A percentile compares a stretch with the other conserved stretches of the same genome.
Evolutionary conservation across 352 stramenopile genomes (phyloP).

Genomic region (Phytophthora cryptogea): DNA sequence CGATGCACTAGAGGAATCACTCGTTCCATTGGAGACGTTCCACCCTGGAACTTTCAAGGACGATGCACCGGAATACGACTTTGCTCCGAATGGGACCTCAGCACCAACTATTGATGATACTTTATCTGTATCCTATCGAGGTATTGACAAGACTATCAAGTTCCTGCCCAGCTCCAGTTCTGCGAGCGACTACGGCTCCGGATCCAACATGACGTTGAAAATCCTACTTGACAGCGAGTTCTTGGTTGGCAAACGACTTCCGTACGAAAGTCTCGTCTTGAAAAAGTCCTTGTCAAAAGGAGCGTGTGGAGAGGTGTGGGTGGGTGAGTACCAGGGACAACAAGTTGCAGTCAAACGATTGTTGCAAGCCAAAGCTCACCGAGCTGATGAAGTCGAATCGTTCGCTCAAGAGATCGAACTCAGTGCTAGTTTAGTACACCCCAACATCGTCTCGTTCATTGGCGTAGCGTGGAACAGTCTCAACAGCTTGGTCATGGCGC

Average conservation of each 20-base stretch:
- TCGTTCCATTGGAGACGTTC: conserved; percentile 1
- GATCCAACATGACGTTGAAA: conserved; percentile 23
- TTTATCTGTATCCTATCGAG: conserved; percentile 8
- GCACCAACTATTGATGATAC: conserved; percentile 9
- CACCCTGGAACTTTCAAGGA: conserved; percentile 1
- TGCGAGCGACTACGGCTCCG: conserved; percentile 3
- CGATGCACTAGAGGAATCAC: conserved; percentile 15
- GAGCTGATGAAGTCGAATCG: conserved; percentile 37
- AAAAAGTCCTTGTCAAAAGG: conserved; percentile 40
- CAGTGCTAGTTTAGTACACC: conserved; percentile 35
- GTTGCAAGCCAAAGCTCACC: conserved; percentile 29
- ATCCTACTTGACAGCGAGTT: conserved; percentile 23
- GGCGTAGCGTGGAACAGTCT: conserved; percentile 56
- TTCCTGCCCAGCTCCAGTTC: conserved; percentile 4
- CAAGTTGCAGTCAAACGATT: conserved; percentile 52
- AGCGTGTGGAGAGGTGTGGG: conserved; percentile 59
- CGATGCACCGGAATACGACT: not conserved
- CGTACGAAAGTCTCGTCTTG: conserved; percentile 33
- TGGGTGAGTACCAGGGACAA: conserved; percentile 31
- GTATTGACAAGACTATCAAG: conserved; percentile 25
- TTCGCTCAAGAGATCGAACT: conserved; percentile 47
- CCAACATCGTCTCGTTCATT: conserved; percentile 40
- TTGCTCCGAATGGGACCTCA: not conserved
- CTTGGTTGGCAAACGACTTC: conserved; percentile 20
- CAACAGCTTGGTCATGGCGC: conserved; percentile 45